Evolutionary conservation across 192 early-diverging fungal species (phyloP).

Genomic region (Blastocladiella britannica): DNA sequence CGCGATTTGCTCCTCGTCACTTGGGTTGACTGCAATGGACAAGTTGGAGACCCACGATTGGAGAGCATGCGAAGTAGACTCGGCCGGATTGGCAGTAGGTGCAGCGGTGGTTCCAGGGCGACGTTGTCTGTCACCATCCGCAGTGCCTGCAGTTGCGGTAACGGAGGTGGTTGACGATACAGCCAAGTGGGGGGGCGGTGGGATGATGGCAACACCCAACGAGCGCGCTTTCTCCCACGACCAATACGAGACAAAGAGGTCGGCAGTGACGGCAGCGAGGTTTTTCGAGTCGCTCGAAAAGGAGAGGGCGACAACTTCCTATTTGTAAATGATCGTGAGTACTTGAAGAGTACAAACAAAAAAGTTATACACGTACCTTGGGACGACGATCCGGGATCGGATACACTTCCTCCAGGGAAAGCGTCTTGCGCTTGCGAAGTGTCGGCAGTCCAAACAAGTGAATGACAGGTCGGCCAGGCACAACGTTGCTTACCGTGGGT

Average conservation of each 20-base stretch:
- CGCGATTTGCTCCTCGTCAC: constrained; percentile 19
- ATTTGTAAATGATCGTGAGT: not conserved
- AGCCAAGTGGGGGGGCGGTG: not conserved
- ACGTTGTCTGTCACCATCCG: constrained; percentile 1
- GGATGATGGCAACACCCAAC: constrained; percentile 10
- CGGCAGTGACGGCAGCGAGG: constrained; percentile 20
- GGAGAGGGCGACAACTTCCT: constrained; percentile 23
- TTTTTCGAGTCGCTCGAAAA: constrained; percentile 30
- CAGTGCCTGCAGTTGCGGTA: not conserved
- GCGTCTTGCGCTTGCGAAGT: constrained; percentile 15
- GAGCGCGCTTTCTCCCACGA: constrained; percentile 33
- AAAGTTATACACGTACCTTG: not conserved
- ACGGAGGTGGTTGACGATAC: not conserved
- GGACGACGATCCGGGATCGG: not conserved
- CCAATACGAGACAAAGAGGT: constrained; percentile 25
- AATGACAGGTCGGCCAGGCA: constrained; percentile 10
- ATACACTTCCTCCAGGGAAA: constrained; percentile 3
- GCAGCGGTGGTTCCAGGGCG: not conserved
- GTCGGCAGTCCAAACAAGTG: constrained; percentile 20
- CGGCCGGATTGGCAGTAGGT: not conserved
- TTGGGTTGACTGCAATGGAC: constrained; percentile 19
- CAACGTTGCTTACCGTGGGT: not conserved
- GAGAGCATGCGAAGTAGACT: constrained; percentile 1
- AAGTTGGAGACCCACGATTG: no score
- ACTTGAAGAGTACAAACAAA: not conserved